Base-by-base conservation (phyloP, 2,329 filamentous ascomycete species). In the Amphichorda felina region DNA sequence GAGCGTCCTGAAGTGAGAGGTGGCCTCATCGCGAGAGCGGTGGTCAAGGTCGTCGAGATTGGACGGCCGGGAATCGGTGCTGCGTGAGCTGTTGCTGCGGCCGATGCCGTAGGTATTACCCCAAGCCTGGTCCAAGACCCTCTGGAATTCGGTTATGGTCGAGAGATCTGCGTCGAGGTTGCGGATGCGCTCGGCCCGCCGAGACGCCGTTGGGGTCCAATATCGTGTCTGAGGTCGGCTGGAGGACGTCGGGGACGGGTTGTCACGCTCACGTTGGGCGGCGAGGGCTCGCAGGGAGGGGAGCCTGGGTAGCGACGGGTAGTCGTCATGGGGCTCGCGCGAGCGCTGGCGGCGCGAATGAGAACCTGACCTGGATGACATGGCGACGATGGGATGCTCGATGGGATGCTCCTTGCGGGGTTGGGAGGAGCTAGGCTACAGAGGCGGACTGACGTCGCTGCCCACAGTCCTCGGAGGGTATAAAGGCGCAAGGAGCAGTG, bases 1-100 rank as follows among this genome's bases (percentile, higher is more conserved):
- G 21, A 68, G 46, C 5, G 61, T 54, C 8, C 60, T 53, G 14
- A 66, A 51, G 34, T 63, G 61, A 10, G 61, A 54, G 47, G 66
- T 65, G 32, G 58, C 57, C 43, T 61, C 55, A 38, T 63, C 58
- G 34, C 63, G 49, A 30, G 54, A 53, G 26, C 56, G 54, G 34
- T 61, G n/a, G n/a, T 55, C 7, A 14, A 61, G 44, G 29, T 63
- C 56, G 13, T 59, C 56, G 16, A 60, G 48, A 30, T 50, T 54
- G 34, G 53, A 32, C 16, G 45, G 38, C 22, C 45, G 46, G 25
- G 33, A 44, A 24, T 54, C 46, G 34, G 43, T 36, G 14, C 39
- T 39, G 28, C 51, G 50, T 35, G 47, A 41, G 34, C 48, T 50
- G 31, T 45, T 42, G 29, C 37, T 38, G 34, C 46, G 46, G 30